These are phyloP conservation scores for Meyerozyma athensensis DNA, from an alignment of 1,139 yeast species.

Conservation along the genomic window DNA sequence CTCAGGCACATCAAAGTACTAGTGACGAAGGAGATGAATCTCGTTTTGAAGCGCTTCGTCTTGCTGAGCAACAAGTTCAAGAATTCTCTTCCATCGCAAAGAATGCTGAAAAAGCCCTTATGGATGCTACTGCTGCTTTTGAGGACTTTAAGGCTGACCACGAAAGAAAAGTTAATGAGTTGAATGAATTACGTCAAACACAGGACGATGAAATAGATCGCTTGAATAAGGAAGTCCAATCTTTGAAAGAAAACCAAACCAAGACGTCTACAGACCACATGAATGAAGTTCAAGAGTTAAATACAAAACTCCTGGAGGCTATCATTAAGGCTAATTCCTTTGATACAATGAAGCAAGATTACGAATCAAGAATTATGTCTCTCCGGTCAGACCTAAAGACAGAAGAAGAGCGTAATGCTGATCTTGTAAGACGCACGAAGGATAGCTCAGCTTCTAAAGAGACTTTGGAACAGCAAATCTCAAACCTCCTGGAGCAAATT, in stretches of 20 bases:
- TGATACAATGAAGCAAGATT: slow-evolving; percentile 31
- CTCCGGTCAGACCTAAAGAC: slow-evolving; percentile 16
- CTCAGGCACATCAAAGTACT: background rate
- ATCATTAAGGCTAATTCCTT: slow-evolving; percentile 29
- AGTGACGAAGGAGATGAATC: background rate
- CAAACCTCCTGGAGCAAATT: background rate
- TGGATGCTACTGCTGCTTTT: slow-evolving; percentile 34
- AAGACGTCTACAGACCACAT: slow-evolving; percentile 17
- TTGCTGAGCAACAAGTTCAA: slow-evolving; percentile 35
- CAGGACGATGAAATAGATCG: slow-evolving; percentile 15
- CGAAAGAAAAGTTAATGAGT: slow-evolving; percentile 20
- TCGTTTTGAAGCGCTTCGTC: slow-evolving; percentile 26
- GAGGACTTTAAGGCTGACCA: slow-evolving; percentile 29
- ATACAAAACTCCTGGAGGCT: slow-evolving; percentile 9
- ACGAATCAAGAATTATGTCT: slow-evolving; percentile 27
- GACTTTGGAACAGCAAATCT: background rate
- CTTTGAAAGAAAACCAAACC: slow-evolving; percentile 12
- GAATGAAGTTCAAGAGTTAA: slow-evolving; percentile 7
- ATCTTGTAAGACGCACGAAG: background rate
- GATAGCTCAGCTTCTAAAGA: background rate
- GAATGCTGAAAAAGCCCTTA: slow-evolving; percentile 39
- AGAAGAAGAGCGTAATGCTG: background rate
- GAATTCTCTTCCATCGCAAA: slow-evolving; percentile 37
- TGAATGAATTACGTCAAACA: slow-evolving; percentile 17
- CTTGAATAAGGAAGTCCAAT: slow-evolving; percentile 15